phyloP scores from a whole-genome alignment of 225 moss, liverwort and hornwort genomes.

The Bryoerythrophyllum caledonicum region DNA sequence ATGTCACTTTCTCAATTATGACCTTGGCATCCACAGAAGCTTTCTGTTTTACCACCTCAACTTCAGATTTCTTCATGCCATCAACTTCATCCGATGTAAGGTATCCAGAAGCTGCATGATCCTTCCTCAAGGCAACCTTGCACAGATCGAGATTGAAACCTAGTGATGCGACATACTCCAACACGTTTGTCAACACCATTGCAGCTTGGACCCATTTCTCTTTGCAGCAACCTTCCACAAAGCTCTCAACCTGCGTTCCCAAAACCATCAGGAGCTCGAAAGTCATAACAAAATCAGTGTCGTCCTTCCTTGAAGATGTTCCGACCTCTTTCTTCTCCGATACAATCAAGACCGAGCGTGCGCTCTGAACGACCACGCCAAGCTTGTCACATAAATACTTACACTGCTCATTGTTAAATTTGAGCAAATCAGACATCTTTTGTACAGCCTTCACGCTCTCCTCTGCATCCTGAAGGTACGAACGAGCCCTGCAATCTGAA shows the following conservation, averaged over 20 bases:
- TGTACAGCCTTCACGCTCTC: not conserved
- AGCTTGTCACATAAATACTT: not conserved
- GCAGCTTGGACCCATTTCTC: not conserved
- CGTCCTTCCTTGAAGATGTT: not conserved
- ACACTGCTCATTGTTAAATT: not conserved
- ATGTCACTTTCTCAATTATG: not conserved
- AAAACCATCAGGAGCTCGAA: not conserved
- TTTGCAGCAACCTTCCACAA: not conserved
- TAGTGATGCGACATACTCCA: not conserved
- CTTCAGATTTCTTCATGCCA: not conserved
- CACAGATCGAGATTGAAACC: not conserved
- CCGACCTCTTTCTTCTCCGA: too few species aligned
- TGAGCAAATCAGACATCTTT: not conserved
- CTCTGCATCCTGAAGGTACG: not conserved
- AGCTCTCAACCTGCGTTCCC: not conserved
- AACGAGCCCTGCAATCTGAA: too few species aligned
- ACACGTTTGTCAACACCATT: not conserved
- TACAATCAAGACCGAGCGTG: not conserved
- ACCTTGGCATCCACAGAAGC: not conserved
- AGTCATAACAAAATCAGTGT: too few species aligned
- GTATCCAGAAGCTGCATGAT: not conserved
- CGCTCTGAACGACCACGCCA: too few species aligned
- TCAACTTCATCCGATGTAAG: not conserved
- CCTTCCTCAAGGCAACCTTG: not conserved
- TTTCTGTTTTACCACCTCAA: not conserved